Conservation (phyloP, 2,329 filamentous ascomycete genomes). For the Colletotrichum paranaense region DNA sequence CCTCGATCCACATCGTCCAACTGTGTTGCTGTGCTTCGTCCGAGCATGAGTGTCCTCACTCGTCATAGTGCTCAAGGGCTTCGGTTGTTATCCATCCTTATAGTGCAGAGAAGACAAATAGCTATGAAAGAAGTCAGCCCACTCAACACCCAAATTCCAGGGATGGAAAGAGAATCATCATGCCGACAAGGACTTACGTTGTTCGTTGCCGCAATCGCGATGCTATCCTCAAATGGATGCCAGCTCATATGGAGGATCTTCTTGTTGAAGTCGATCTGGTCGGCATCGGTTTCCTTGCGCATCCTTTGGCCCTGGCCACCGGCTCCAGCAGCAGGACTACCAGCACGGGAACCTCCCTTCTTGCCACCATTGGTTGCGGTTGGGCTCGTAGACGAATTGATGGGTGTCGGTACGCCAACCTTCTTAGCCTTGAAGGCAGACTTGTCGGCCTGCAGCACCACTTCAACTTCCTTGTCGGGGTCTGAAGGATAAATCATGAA, state of each 20-base stretch:
- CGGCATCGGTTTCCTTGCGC: slow-evolving; percentile 98
- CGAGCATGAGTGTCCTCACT: not conserved
- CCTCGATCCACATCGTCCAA: not conserved
- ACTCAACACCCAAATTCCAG: not conserved
- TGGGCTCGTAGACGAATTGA: slow-evolving; percentile 84
- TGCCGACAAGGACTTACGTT: slow-evolving; percentile 76
- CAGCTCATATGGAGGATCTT: slow-evolving; percentile 99
- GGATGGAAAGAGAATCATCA: not conserved
- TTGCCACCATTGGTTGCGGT: slow-evolving; percentile 79
- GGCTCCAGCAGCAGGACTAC: slow-evolving; percentile 81
- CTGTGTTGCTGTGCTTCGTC: slow-evolving; percentile 11
- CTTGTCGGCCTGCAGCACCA: slow-evolving; percentile 97
- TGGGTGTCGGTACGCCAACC: slow-evolving; percentile 96
- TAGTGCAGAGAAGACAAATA: slow-evolving; percentile 84
- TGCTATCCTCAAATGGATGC: slow-evolving; percentile 99
- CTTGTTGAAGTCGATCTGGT: slow-evolving; percentile 99
- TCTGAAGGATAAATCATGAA: slow-evolving; percentile 99
- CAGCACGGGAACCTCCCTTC: slow-evolving; percentile 89
- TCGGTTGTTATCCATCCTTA: slow-evolving; percentile 49
- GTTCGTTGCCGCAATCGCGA: slow-evolving; percentile 98
- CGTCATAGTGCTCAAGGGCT: not conserved
- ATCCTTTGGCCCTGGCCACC: slow-evolving; percentile 83
- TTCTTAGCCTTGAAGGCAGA: slow-evolving; percentile 99
- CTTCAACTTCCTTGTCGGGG: slow-evolving; percentile 94
- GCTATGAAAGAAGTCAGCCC: slow-evolving; percentile 52